Percentiles rank a stretch among this genome's conserved stretches.
These are phyloP conservation scores for Paracoccidioides lutzii DNA, from an alignment of 2,329 filamentous ascomycete species.

Conservation along the genomic window DNA sequence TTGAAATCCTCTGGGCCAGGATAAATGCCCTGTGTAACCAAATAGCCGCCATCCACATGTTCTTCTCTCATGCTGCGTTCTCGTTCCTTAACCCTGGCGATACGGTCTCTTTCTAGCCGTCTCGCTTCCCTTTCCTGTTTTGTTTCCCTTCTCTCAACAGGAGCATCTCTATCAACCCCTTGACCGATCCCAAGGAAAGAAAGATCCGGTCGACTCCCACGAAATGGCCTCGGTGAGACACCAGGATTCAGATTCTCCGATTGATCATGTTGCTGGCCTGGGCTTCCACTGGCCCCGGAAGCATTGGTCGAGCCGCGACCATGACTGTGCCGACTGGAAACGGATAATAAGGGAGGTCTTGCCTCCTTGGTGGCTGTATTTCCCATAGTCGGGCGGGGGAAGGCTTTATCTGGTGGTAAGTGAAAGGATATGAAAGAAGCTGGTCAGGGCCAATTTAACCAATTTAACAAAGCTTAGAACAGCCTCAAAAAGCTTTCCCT, in stretches of 20 bases:
- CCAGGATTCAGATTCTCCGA: not conserved
- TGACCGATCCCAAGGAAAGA: constrained; percentile 45
- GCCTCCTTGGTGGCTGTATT: constrained; percentile 37
- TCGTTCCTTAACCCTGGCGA: constrained; percentile 63
- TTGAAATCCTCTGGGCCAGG: constrained; percentile 87
- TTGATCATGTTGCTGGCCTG: constrained; percentile 3
- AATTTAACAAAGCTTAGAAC: not conserved
- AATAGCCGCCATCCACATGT: constrained; percentile 81
- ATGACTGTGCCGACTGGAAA: constrained; percentile 6
- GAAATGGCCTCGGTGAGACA: constrained; percentile 17
- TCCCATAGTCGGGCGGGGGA: constrained; percentile 24
- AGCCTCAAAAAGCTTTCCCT: not conserved
- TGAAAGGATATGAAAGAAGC: not conserved
- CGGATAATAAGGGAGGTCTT: constrained; percentile 16
- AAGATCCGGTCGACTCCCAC: constrained; percentile 46
- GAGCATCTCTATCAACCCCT: constrained; percentile 36
- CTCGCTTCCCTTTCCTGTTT: constrained; percentile 83
- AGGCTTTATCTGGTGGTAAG: constrained; percentile 5
- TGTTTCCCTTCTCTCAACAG: constrained; percentile 62
- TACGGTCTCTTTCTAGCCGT: constrained; percentile 68
- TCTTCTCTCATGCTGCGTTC: constrained; percentile 86
- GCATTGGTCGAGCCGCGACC: constrained; percentile 2
- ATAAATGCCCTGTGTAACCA: constrained; percentile 90
- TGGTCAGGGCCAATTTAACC: not conserved
- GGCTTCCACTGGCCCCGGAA: not conserved